A percentile compares a stretch with the other conserved stretches of the same genome.
Evolutionary conservation across 1,284 basidiomycete species (phyloP).

Genomic region (Cerioporus squamosus): DNA sequence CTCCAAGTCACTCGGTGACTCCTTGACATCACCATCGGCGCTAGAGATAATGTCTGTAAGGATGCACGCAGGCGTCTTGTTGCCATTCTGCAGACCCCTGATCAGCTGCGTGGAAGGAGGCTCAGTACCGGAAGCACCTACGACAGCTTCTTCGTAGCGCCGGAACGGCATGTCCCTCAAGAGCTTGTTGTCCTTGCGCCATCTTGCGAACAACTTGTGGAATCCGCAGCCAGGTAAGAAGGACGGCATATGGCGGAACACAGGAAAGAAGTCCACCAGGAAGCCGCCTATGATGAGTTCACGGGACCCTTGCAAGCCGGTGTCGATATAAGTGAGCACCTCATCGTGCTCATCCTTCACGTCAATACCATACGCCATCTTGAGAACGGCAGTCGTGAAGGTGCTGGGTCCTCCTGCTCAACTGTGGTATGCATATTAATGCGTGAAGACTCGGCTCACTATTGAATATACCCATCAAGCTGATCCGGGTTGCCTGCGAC

Average conservation of each 20-base stretch:
- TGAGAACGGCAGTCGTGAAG: constrained; percentile 11
- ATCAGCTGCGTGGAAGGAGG: background rate
- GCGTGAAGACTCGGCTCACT: background rate
- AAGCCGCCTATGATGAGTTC: constrained; percentile 1
- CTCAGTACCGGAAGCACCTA: background rate
- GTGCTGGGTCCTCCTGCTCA: background rate
- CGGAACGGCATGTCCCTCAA: background rate
- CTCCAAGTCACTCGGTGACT: background rate
- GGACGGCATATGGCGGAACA: constrained; percentile 13
- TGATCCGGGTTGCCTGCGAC: background rate
- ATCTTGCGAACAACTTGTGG: constrained; percentile 1
- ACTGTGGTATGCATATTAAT: background rate
- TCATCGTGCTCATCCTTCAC: constrained; percentile 10
- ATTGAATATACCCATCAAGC: background rate
- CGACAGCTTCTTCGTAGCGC: background rate
- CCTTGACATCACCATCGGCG: background rate
- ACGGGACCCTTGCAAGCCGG: constrained; percentile 1
- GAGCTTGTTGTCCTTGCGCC: background rate
- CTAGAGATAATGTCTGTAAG: too few relatives aligned
- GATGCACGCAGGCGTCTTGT: too few relatives aligned
- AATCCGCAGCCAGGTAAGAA: constrained; percentile 17
- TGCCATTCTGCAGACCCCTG: too few relatives aligned
- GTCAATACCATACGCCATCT: constrained; percentile 18
- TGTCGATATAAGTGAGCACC: constrained; percentile 9
- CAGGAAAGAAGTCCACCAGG: constrained; percentile 11